Evolutionary conservation across 2,329 filamentous ascomycete species (phyloP).

Genomic region (Fusarium piperis): DNA sequence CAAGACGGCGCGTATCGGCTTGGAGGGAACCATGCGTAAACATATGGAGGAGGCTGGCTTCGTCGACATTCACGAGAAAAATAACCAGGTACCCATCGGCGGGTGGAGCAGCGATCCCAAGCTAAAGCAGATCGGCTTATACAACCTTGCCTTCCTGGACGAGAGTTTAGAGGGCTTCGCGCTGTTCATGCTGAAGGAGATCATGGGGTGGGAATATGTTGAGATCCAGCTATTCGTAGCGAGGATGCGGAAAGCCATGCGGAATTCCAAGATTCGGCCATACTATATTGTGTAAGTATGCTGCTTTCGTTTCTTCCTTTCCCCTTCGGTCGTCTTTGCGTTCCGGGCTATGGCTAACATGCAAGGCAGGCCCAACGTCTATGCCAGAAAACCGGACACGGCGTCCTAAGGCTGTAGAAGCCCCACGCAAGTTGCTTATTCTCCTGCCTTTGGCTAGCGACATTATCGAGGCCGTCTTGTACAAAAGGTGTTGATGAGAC

Average conservation of each 20-base stretch:
- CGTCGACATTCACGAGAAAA: constrained; percentile 42
- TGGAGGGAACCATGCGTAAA: constrained; percentile 30
- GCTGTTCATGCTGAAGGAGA: constrained; percentile 37
- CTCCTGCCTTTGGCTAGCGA: too few species aligned
- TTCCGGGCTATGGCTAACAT: neutral
- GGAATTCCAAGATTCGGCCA: constrained; percentile 6
- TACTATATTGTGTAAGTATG: constrained; percentile 21
- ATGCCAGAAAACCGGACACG: neutral
- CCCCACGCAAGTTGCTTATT: too few species aligned
- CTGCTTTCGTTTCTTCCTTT: neutral
- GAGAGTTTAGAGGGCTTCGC: constrained; percentile 43
- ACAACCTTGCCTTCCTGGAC: constrained; percentile 43
- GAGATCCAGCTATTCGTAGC: constrained; percentile 27
- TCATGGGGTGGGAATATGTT: constrained; percentile 41
- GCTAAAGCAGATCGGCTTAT: constrained; percentile 53
- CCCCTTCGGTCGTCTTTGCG: neutral
- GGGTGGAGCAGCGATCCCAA: constrained; percentile 54
- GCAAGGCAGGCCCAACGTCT: neutral
- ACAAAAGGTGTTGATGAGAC: too few species aligned
- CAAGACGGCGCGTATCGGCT: constrained; percentile 39
- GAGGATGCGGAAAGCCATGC: constrained; percentile 31
- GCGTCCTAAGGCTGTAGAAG: neutral
- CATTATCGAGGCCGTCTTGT: too few species aligned
- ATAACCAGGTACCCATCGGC: constrained; percentile 53
- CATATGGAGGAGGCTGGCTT: constrained; percentile 47